Conservation (phyloP, 1,284 basidiomycete species). For the Boletellus sp. region DNA sequence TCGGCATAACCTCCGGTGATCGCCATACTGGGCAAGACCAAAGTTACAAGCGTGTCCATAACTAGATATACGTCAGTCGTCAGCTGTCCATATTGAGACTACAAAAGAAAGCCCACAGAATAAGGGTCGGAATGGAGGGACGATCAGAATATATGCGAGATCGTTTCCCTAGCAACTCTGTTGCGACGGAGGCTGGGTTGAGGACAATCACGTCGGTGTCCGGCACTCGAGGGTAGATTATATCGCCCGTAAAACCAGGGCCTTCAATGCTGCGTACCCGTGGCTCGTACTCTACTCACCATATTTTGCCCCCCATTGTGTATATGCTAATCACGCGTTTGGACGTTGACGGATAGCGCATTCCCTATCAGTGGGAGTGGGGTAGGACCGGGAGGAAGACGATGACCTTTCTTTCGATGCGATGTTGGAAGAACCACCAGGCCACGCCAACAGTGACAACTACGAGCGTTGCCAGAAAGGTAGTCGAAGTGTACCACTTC, state of each 20-base stretch:
- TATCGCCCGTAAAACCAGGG: not conserved
- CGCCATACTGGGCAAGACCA: not conserved
- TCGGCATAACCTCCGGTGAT: conserved; percentile 2
- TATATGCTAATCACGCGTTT: not conserved
- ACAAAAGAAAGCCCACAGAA: not conserved
- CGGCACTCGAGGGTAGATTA: not conserved
- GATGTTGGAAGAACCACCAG: too few relatives aligned
- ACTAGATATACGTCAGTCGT: not conserved
- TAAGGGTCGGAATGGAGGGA: conserved; percentile 1
- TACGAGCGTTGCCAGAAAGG: too few relatives aligned
- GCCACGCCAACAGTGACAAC: too few relatives aligned
- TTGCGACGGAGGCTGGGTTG: not conserved
- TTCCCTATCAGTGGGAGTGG: not conserved
- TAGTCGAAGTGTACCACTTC: too few relatives aligned
- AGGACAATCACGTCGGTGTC: not conserved
- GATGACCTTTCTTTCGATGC: not conserved
- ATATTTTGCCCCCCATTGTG: not conserved
- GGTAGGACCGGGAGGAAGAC: not conserved
- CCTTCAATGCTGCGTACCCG: not conserved
- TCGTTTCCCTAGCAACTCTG: conserved; percentile 1
- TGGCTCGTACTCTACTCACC: not conserved
- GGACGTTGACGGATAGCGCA: not conserved
- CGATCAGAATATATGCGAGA: conserved; percentile 8
- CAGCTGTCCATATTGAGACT: not conserved
- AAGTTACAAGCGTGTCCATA: conserved; percentile 3